Base-by-base conservation (phyloP, 169 alveolate genomes). In the Eimeria maxima region DNA sequence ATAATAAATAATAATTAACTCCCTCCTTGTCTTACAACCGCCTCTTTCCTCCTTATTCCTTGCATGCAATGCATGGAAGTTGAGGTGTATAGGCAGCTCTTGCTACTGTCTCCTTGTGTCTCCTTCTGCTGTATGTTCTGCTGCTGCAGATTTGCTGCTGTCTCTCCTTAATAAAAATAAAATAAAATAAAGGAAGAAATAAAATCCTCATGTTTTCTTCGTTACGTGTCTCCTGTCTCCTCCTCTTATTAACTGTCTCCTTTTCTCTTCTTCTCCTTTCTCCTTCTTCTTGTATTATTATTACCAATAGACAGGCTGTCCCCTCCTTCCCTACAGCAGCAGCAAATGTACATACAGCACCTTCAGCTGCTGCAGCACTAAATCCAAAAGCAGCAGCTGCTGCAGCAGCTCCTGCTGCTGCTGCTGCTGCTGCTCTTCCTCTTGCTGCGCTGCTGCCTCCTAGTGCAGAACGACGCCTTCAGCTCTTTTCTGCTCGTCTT, bases 371-470 rank as follows among this genome's bases (percentile, higher is more conserved):
- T 14, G 80, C 80, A n/a, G 80, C 80, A 1, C 47, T 47, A 29
- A 22, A 14, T 11, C 47, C 80, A 8, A 47, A 44, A 29, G 80
- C 80, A 29, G 80, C 80, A 11, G 80, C 50, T n/a, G 45, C 80
- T n/a, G 45, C 80, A n/a, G 80, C 80, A n/a, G 80, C 80, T n/a
- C 47, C 45, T n/a, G 80, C 45, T 69, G 47, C 80, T 57, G 80
- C 80, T 69, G 80, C 45, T 69, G 67, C 67, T 57, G 67, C 67
- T 57, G 3, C 67, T 57, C 24, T 13, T 57, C 67, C 67, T 57
- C n/a, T 57, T 57, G 67, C 67, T 13, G 67, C 67, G 5, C 4
- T 57, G 24, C 67, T 13, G 67, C 67, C 67, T 10, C 45, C 45
- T 4, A 27, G 47, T n/a, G 24, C 80, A 18, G 53, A 38, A 38